Conservation (phyloP, 495 filamentous ascomycete species). For the Darksidea phi region DNA sequence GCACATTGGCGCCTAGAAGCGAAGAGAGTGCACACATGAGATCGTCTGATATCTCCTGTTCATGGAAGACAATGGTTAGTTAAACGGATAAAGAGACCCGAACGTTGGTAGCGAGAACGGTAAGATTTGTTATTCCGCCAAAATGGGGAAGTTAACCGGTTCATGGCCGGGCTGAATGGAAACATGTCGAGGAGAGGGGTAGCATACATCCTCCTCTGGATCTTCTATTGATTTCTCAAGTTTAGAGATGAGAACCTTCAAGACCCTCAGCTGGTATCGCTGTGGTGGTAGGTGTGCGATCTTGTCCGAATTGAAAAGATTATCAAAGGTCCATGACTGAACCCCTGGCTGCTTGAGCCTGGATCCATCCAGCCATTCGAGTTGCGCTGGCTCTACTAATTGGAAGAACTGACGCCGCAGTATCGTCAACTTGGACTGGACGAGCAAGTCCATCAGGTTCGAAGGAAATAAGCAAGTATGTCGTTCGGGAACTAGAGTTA, state of each 20-base stretch:
- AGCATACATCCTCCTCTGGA: conserved; percentile 80
- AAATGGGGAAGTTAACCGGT: too few relatives aligned
- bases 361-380: conserved; percentile 56
- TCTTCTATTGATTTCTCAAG: conserved; percentile 69
- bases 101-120: not conserved
- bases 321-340: conserved; percentile 62
- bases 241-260: conserved; percentile 65
- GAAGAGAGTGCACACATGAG: conserved; percentile 61
- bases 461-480: not conserved
- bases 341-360: conserved; percentile 53
- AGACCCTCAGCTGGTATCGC: conserved; percentile 65
- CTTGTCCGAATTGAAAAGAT: conserved; percentile 59
- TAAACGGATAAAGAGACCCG: conserved; percentile 18
- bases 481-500: too few relatives aligned
- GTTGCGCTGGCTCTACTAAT: conserved; percentile 54
- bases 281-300: conserved; percentile 57
- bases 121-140: not conserved
- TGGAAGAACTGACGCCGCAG: conserved; percentile 67
- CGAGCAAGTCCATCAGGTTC: conserved; percentile 7
- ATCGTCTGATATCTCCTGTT: conserved; percentile 72
- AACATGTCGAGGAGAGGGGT: conserved; percentile 14
- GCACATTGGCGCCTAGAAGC: conserved; percentile 59
- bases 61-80: conserved; percentile 28
- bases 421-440: conserved; percentile 42
- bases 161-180: not conserved